phyloP scores from a whole-genome alignment of 495 filamentous ascomycete species.

The Lasiosphaeria miniovina region DNA sequence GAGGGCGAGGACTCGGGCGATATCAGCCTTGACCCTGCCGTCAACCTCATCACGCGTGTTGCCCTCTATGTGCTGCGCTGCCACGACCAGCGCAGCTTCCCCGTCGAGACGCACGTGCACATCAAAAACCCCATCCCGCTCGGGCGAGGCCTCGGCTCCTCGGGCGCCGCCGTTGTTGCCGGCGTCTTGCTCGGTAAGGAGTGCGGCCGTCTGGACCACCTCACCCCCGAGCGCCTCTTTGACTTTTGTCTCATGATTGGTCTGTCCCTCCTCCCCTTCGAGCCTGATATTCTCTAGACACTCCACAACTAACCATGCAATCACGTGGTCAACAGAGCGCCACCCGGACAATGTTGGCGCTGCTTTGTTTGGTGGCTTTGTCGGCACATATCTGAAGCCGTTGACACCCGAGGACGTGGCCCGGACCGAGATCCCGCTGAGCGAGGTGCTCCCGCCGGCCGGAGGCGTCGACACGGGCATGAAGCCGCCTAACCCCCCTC shows the following conservation, averaged over 20 bases:
- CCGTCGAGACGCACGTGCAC: constrained; percentile 81
- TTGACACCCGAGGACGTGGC: constrained; percentile 80
- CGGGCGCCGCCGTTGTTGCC: constrained; percentile 90
- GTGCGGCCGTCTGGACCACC: constrained; percentile 70
- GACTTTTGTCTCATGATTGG: constrained; percentile 95
- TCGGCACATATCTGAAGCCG: constrained; percentile 91
- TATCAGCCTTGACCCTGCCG: constrained; percentile 72
- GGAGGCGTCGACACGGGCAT: constrained; percentile 85
- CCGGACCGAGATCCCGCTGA: constrained; percentile 88
- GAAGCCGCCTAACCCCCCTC: constrained; percentile 79
- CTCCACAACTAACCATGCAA: neutral
- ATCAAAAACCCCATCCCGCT: constrained; percentile 92
- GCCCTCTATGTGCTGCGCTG: constrained; percentile 91
- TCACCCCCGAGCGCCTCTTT: constrained; percentile 79
- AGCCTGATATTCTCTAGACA: neutral
- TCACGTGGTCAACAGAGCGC: constrained; percentile 54
- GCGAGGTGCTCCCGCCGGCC: constrained; percentile 85
- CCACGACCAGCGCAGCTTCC: constrained; percentile 78
- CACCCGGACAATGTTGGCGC: constrained; percentile 98
- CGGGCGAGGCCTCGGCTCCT: constrained; percentile 85
- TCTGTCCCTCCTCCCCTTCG: constrained; percentile 26
- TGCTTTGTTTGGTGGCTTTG: constrained; percentile 92
- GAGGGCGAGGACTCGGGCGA: constrained; percentile 67
- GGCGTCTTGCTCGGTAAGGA: constrained; percentile 90
- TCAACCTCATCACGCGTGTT: constrained; percentile 86